Percentiles rank a stretch among this genome's conserved stretches.
Evolutionary conservation across 164 flowering plant species (phyloP).

Genomic region (Tetrastigma voinierianum): DNA sequence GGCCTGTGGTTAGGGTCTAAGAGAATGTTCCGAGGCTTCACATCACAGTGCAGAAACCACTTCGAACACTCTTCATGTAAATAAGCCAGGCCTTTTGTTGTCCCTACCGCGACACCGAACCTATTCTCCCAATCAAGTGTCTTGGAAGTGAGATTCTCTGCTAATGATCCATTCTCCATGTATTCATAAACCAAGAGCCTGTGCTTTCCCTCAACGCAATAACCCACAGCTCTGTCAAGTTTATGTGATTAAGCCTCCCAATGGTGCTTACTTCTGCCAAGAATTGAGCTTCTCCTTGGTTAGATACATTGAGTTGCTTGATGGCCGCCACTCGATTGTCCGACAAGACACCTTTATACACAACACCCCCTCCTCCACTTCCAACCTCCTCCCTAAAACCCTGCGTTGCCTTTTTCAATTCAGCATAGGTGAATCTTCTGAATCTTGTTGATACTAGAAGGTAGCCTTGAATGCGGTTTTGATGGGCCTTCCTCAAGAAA

Average conservation of each 20-base stretch:
- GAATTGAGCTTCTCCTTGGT: slow-evolving; percentile 30
- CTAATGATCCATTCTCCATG: slow-evolving; percentile 32
- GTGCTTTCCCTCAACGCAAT: slow-evolving; percentile 32
- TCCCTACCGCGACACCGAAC: slow-evolving; percentile 22
- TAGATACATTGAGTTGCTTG: slow-evolving; percentile 20
- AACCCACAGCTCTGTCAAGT: slow-evolving; percentile 31
- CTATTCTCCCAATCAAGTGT: slow-evolving; percentile 14
- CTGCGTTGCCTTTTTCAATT: slow-evolving; percentile 23
- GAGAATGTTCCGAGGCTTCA: slow-evolving; percentile 32
- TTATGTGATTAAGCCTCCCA: slow-evolving; percentile 24
- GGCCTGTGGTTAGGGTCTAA: slow-evolving; percentile 13
- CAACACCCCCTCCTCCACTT: slow-evolving; percentile 27
- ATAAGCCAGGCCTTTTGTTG: slow-evolving; percentile 31
- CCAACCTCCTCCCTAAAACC: slow-evolving; percentile 31
- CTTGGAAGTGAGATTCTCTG: slow-evolving; percentile 12
- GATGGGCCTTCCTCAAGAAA: neutral
- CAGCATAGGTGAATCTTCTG: slow-evolving; percentile 15
- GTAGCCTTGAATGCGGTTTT: slow-evolving; percentile 6
- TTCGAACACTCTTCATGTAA: slow-evolving; percentile 27
- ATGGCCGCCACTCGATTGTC: slow-evolving; percentile 27
- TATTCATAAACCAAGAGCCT: slow-evolving; percentile 31
- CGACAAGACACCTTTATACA: slow-evolving; percentile 21
- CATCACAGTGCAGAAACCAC: slow-evolving; percentile 33
- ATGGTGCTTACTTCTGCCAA: slow-evolving; percentile 27
- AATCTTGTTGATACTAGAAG: slow-evolving; percentile 24